Evolutionary conservation across 2,329 filamentous ascomycete genomes (phyloP), one percentile per base, ranked within the genome.

Genomic region (Aspergillus sp.): DNA sequence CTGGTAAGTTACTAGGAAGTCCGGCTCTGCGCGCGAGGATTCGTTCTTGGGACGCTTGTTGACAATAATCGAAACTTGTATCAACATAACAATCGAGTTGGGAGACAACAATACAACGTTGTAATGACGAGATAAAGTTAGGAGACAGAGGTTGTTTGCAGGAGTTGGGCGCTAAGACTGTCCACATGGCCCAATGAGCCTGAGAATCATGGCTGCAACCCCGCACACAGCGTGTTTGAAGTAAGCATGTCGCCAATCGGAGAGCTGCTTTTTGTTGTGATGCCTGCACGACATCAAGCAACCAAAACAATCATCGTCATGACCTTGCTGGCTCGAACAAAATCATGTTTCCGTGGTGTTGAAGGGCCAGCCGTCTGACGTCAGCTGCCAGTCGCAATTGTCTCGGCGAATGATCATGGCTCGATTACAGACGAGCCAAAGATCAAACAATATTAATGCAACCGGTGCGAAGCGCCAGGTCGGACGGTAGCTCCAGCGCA

Each of bases 61-160:
- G 45, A 54, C 53, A 23, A 30, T 47, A 15, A 30, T 47, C 3
- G 25, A 34, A 55, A 38, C 53, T 47, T 38, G 28, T 23, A 51
- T 30, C 45, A 13, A 50, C 41, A 30, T 49, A 30, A 31, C 19
- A 8, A 38, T 30, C 28, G 38, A 45, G 48, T 28, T 3, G 47
- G 8, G 56, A 13, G 31, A 59, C 52, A 59, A 46, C 30, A 46
- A 59, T 59, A 28, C 25, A 28, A 28, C 25, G 25, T 28, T 28
- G 25, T 4, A 64, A 54, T 50, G 57, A 57, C 47, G 25, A 49
- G 64, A 59, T 67, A 60, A 62, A 66, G 66, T 68, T 66, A n/a
- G 64, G 64, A 66, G 57, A 41, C 45, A 23, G 50, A 28, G 41
- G 19, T 61, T 57, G 43, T 54, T 57, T 52, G 30, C 57, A 61